Conservation (phyloP, 495 filamentous ascomycete species). For the Cercophora newfieldiana region DNA sequence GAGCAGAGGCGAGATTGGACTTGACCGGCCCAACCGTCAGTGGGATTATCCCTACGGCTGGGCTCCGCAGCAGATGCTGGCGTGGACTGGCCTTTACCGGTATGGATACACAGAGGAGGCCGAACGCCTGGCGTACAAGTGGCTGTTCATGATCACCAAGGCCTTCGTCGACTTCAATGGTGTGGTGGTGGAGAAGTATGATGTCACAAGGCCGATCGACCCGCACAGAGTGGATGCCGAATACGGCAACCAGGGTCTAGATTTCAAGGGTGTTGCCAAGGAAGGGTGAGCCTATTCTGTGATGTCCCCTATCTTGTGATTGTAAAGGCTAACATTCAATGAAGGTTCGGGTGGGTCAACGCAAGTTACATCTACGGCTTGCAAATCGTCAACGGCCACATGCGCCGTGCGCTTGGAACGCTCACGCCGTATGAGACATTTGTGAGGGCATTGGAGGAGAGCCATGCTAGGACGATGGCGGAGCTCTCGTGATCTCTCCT, state of each 20-base stretch:
- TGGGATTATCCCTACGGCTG: conserved; percentile 99
- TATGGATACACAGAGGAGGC: conserved; percentile 91
- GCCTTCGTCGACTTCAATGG: conserved; percentile 97
- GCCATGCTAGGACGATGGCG: conserved; percentile 44
- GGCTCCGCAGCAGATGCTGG: conserved; percentile 98
- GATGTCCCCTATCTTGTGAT: conserved; percentile 1
- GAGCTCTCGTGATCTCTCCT: conserved; percentile 31
- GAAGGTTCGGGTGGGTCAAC: conserved; percentile 97
- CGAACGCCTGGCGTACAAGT: conserved; percentile 85
- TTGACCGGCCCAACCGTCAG: conserved; percentile 88
- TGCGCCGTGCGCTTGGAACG: conserved; percentile 79
- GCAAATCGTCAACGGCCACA: conserved; percentile 78
- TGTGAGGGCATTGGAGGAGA: conserved; percentile 51
- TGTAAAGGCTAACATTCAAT: conserved; percentile 24
- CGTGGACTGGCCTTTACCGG: conserved; percentile 85
- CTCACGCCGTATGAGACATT: conserved; percentile 81
- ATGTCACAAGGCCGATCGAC: conserved; percentile 85
- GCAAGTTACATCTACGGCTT: conserved; percentile 92
- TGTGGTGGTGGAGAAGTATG: conserved; percentile 97
- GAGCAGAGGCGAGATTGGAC: conserved; percentile 73
- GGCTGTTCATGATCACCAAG: conserved; percentile 96
- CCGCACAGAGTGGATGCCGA: conserved; percentile 93
- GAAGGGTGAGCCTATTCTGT: conserved; percentile 74
- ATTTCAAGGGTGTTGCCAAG: conserved; percentile 90
- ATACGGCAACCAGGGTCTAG: conserved; percentile 92